A percentile compares a stretch with the other conserved stretches of the same genome.
phyloP scores from a whole-genome alignment of 441 rosid genomes.

The Jatropha multifida region DNA sequence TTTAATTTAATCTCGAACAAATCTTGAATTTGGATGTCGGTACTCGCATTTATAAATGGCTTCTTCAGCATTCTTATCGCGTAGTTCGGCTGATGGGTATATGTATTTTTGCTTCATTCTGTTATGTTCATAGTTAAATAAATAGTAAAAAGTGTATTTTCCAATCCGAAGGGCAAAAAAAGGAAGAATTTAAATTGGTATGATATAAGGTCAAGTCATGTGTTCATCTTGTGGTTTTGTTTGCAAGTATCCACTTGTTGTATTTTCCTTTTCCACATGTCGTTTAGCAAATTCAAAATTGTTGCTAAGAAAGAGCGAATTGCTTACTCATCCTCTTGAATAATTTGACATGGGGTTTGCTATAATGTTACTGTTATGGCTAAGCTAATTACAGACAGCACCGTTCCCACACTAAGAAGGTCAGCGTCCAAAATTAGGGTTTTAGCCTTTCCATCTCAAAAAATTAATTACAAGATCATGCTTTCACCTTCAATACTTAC shows the following conservation, averaged over 20 bases:
- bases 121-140: no score
- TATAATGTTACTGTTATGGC: not conserved
- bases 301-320: not conserved
- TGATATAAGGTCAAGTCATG: not conserved
- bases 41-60: no score
- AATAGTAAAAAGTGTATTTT: no score
- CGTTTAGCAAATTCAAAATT: not conserved
- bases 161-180: not conserved
- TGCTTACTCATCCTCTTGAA: not conserved
- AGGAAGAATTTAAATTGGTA: not conserved
- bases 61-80: no score
- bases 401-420: not conserved
- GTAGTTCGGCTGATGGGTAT: no score
- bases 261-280: not conserved
- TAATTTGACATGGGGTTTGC: not conserved
- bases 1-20: no score
- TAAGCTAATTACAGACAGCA: not conserved
- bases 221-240: slow-evolving; percentile 9
- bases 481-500: no score
- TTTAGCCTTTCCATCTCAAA: no score
- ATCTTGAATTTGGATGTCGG: no score
- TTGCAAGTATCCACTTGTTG: not conserved
- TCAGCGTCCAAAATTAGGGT: not conserved
- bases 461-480: no score
- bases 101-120: no score